Conservation (phyloP, 2,329 filamentous ascomycete species). For the Lasiodiplodia gonubiensis region DNA sequence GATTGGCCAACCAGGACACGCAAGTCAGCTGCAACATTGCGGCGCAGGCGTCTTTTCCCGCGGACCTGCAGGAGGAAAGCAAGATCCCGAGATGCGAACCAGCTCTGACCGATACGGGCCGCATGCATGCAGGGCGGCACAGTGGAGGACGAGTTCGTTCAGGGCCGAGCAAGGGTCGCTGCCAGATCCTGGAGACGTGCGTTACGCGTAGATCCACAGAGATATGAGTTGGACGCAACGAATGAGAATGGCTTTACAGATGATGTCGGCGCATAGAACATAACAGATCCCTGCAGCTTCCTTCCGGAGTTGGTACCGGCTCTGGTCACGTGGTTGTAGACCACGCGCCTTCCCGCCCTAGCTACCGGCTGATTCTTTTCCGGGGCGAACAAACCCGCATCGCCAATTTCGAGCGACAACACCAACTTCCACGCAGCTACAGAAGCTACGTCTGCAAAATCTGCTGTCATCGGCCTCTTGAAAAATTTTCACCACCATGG, state of each 20-base stretch:
- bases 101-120: neutral
- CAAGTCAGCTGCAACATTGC: neutral
- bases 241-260: neutral
- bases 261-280: neutral
- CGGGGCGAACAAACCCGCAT: slow-evolving; percentile 11
- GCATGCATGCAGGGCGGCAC: neutral
- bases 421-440: slow-evolving; percentile 1
- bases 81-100: neutral
- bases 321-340: neutral
- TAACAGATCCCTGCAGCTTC: neutral
- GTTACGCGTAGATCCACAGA: neutral
- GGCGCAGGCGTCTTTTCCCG: neutral
- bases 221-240: neutral
- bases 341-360: neutral
- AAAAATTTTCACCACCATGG: slow-evolving; percentile 33
- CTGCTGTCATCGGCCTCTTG: neutral
- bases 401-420: slow-evolving; percentile 1
- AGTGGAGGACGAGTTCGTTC: neutral
- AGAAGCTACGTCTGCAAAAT: neutral
- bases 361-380: neutral
- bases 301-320: slow-evolving; percentile 5
- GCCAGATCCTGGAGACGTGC: neutral
- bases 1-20: neutral
- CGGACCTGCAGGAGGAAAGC: neutral
- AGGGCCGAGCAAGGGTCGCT: neutral